Evolutionary conservation across 2,329 filamentous ascomycete species (phyloP), one percentile per base, ranked within the genome.

Genomic region (Beauveria bassiana): DNA sequence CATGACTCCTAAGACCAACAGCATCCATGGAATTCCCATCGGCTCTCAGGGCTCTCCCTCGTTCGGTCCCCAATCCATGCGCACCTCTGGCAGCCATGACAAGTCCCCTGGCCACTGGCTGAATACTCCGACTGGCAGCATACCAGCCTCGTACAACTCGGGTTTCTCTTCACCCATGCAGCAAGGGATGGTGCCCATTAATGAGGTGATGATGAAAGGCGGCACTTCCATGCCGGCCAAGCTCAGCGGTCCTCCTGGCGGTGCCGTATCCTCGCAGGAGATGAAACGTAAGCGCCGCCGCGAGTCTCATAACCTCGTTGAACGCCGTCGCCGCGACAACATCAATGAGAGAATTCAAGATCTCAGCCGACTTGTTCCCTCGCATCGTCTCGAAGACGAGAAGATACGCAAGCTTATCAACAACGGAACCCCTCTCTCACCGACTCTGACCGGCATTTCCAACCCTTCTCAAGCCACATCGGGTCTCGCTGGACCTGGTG

Each of bases 321-420:
- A 99, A 78, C 91, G 95, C 61, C 88, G 95, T 57, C 88, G 95
- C 64, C 86, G 95, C 64, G 95, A 98, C 77, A 98, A 98, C 72
- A 99, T 99, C 80, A 99, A 99, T 68, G 95, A 99, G 75, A 87
- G 95, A 49, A 99, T 99, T 65, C 93, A 98, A 70, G 95, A 99
- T 71, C 83, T 99, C 8, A 96, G 93, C 70, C 91, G 92, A 69
- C 84, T 99, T 20, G 93, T 99, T 2, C 95, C 95, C 26, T 83
- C 88, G 64, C 95, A 99, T 74, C 87, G 95, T 64, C 81, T 99
- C 2, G 95, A 99, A 70, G 95, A 98, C 71, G 95, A 99, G 76
- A 97, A 96, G 77, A 90, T 98, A 53, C 88, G 93, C 67, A 98
- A 98, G 77, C 88, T 96, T 70, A 88, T 98, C 59, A 86, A 93